Conservation (phyloP, 1,284 basidiomycete genomes). For the Porogramme epimiltina region DNA sequence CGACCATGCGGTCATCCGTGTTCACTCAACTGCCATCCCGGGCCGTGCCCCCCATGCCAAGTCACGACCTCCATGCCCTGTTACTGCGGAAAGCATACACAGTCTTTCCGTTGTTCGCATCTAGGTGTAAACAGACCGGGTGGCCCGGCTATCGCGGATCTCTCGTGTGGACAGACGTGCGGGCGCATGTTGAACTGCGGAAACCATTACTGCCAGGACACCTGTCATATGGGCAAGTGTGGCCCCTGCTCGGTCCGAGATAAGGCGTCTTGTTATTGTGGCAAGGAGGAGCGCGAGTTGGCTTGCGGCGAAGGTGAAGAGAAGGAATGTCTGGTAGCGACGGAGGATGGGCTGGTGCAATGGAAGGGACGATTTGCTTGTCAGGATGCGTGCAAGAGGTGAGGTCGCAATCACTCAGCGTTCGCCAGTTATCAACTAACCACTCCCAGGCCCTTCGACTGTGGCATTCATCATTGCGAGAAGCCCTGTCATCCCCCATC, state of each 20-base stretch:
- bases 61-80: constrained; percentile 58
- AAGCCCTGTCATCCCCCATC: constrained; percentile 76
- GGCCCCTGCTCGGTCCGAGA: constrained; percentile 60
- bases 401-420: constrained; percentile 17
- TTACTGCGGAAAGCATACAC: constrained; percentile 63
- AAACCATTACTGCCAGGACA: constrained; percentile 61
- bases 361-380: constrained; percentile 81
- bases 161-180: constrained; percentile 74
- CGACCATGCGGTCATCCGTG: constrained; percentile 72
- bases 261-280: constrained; percentile 74
- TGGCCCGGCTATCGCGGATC: constrained; percentile 36
- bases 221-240: constrained; percentile 80
- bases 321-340: constrained; percentile 29
- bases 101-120: constrained; percentile 67
- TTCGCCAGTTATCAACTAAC: constrained; percentile 1
- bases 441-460: constrained; percentile 65
- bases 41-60: constrained; percentile 78
- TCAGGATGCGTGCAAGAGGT: constrained; percentile 62
- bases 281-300: constrained; percentile 60
- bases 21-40: constrained; percentile 68
- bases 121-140: constrained; percentile 34
- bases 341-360: constrained; percentile 36
- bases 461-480: constrained; percentile 72
- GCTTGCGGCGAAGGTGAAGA: constrained; percentile 63
- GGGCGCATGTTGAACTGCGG: constrained; percentile 61